These are phyloP conservation scores for Rhizophagus sp. DNA, from an alignment of 192 early-diverging fungal species.

Conservation along the genomic window DNA sequence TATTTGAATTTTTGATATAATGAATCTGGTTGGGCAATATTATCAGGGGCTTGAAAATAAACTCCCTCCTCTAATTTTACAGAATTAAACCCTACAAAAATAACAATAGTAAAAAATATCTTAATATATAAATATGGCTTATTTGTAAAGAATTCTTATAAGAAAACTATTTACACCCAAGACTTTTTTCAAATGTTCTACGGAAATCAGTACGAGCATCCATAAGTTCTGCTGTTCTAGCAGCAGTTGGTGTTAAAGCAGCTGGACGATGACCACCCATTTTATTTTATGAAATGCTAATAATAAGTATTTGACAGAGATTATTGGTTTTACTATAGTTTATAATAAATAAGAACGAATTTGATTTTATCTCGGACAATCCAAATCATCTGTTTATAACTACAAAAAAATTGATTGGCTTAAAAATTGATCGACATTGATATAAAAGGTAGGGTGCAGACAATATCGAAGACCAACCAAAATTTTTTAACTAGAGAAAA, in stretches of 20 bases:
- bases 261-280: slow-evolving; percentile 23
- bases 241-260: slow-evolving; percentile 22
- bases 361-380: too few relatives aligned
- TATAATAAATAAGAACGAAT: too few relatives aligned
- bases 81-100: slow-evolving; percentile 14
- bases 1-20: slow-evolving; percentile 19
- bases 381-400: too few relatives aligned
- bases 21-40: slow-evolving; percentile 12
- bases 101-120: background rate
- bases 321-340: too few relatives aligned
- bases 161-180: slow-evolving; percentile 21
- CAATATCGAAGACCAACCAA: too few relatives aligned
- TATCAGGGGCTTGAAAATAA: slow-evolving; percentile 28
- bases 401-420: too few relatives aligned
- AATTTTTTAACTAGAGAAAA: too few relatives aligned
- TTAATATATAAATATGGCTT: background rate
- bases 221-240: slow-evolving; percentile 25
- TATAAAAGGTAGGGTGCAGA: too few relatives aligned
- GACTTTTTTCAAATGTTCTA: slow-evolving; percentile 23
- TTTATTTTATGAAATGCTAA: background rate
- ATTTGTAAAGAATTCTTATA: background rate
- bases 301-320: too few relatives aligned
- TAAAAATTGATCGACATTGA: too few relatives aligned
- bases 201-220: slow-evolving; percentile 21
- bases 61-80: slow-evolving; percentile 31